Conservation (phyloP, 164 flowering plant genomes). For the Dillenia turbinata region DNA sequence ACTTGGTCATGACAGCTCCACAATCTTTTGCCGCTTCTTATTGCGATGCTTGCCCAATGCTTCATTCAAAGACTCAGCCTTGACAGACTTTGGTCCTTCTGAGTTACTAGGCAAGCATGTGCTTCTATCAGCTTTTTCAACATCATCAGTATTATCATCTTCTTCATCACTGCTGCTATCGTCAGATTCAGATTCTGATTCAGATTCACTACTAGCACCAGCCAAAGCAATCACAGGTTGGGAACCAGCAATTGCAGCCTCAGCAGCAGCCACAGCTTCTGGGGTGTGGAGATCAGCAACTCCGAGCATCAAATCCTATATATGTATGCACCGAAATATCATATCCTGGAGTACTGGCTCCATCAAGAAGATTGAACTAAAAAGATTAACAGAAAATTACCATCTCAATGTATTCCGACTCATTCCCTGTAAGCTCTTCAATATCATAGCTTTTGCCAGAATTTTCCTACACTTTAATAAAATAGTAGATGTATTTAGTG, state of each 20-base stretch:
- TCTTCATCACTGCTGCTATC: conserved; percentile 15
- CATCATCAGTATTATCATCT: conserved; percentile 12
- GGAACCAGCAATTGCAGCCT: conserved; percentile 53
- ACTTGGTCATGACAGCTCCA: conserved; percentile 38
- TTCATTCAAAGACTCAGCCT: conserved; percentile 9
- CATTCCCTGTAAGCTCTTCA: conserved; percentile 70
- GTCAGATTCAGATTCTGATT: conserved; percentile 26
- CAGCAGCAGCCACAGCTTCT: conserved; percentile 89
- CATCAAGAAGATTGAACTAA: background rate
- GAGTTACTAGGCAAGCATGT: background rate
- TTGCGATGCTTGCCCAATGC: background rate
- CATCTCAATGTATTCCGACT: conserved; percentile 80
- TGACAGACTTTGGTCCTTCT: conserved; percentile 14
- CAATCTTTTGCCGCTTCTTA: conserved; percentile 40
- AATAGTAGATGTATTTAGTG: background rate
- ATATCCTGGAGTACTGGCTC: background rate
- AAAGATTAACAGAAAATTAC: conserved; percentile 20
- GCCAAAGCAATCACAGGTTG: conserved; percentile 30
- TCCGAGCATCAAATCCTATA: conserved; percentile 83
- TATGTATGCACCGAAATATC: background rate
- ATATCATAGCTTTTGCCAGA: conserved; percentile 50
- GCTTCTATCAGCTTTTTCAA: background rate
- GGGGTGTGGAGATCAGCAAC: conserved; percentile 85
- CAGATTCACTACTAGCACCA: conserved; percentile 23
- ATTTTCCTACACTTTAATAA: conserved; percentile 34